phyloP scores from a whole-genome alignment of 768 basidiomycete genomes.

The Lyophyllum atratum region DNA sequence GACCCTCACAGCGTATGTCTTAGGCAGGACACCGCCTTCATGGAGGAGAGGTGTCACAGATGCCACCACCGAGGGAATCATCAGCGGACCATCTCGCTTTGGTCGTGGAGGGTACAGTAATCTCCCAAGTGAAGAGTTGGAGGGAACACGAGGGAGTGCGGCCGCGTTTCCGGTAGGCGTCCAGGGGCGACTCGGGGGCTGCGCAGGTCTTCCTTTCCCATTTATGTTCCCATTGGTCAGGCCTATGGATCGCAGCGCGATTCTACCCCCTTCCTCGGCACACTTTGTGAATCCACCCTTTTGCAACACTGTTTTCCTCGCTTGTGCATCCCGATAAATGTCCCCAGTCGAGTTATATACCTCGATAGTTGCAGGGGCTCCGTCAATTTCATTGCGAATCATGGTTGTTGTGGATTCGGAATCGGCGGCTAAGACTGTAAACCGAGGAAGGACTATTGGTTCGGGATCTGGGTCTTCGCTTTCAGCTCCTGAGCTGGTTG shows the following conservation, averaged over 20 bases:
- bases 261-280: conserved; percentile 60
- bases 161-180: conserved; percentile 36
- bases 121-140: conserved; percentile 26
- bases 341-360: conserved; percentile 63
- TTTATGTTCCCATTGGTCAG: conserved; percentile 23
- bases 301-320: conserved; percentile 64
- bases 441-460: conserved; percentile 65
- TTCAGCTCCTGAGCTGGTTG: conserved; percentile 15
- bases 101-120: conserved; percentile 27
- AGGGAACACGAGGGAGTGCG: conserved; percentile 27
- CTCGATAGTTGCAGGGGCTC: conserved; percentile 48
- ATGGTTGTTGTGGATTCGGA: conserved; percentile 56
- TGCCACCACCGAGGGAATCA: conserved; percentile 61
- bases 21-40: conserved; percentile 30
- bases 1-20: conserved; percentile 62
- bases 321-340: conserved; percentile 55
- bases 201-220: conserved; percentile 25
- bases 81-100: conserved; percentile 55
- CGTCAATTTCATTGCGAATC: conserved; percentile 62
- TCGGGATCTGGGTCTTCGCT: conserved; percentile 36
- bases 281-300: conserved; percentile 61
- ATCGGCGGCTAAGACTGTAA: conserved; percentile 70
- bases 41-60: conserved; percentile 53
- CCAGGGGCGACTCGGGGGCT: conserved; percentile 29
- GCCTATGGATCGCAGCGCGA: conserved; percentile 47